A percentile compares a stretch with the other conserved stretches of the same genome.
Evolutionary conservation across 2,329 filamentous ascomycete species (phyloP).

Genomic region (Ceratocystis destructans): DNA sequence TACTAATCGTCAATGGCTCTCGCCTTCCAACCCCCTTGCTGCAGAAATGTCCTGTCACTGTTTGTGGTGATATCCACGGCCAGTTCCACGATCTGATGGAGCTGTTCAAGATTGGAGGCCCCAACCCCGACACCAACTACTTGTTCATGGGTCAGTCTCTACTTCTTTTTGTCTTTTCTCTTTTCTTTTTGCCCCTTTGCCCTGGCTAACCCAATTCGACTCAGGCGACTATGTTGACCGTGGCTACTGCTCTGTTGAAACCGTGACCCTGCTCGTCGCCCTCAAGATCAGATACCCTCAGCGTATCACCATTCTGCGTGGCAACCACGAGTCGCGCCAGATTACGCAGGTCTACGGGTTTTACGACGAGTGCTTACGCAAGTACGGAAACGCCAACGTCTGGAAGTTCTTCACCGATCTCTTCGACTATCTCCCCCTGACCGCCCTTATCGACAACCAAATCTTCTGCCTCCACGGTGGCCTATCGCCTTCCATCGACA

Average conservation of each 20-base stretch:
- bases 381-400: constrained; percentile 97
- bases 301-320: constrained; percentile 94
- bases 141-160: constrained; percentile 78
- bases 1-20: not conserved
- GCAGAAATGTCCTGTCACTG: constrained; percentile 95
- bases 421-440: constrained; percentile 95
- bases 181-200: not conserved
- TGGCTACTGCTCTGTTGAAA: constrained; percentile 98
- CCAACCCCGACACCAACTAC: constrained; percentile 97
- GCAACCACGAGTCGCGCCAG: constrained; percentile 97
- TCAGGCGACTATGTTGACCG: constrained; percentile 94
- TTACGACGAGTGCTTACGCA: constrained; percentile 96
- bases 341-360: constrained; percentile 99
- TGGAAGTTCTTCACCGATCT: constrained; percentile 99
- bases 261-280: constrained; percentile 86
- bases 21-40: not conserved
- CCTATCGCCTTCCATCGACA: constrained; percentile 89
- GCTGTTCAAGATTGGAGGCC: constrained; percentile 96
- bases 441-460: constrained; percentile 95
- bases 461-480: constrained; percentile 98
- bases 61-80: constrained; percentile 97
- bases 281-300: constrained; percentile 97
- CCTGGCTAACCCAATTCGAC: not conserved
- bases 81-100: constrained; percentile 99
- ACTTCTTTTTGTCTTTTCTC: not conserved